These are phyloP conservation scores for Pyrenochaeta sp. DNA, from an alignment of 2,329 filamentous ascomycete species.

Conservation along the genomic window DNA sequence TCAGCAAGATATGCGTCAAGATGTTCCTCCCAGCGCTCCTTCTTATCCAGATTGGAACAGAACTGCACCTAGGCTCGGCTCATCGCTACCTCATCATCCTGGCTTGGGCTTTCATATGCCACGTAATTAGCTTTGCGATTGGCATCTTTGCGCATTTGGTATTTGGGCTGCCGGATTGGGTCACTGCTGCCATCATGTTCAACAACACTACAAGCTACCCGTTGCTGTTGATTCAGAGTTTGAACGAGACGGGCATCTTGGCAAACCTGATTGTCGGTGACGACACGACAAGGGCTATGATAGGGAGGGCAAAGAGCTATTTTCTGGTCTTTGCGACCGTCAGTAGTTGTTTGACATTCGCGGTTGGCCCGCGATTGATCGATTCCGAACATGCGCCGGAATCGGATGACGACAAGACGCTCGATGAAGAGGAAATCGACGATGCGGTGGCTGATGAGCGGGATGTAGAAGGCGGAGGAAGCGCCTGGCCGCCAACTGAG, in stretches of 20 bases:
- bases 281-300: constrained; percentile 55
- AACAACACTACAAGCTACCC: constrained; percentile 65
- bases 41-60: constrained; percentile 61
- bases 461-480: constrained; percentile 12
- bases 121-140: constrained; percentile 57
- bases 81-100: constrained; percentile 58
- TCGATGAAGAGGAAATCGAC: constrained; percentile 8
- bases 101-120: constrained; percentile 61
- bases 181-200: constrained; percentile 62
- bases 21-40: constrained; percentile 63
- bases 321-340: constrained; percentile 72
- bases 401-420: constrained; percentile 25
- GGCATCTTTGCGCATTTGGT: constrained; percentile 53
- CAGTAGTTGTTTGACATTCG: constrained; percentile 69
- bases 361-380: constrained; percentile 67
- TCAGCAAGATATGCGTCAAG: constrained; percentile 61
- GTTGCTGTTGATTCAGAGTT: constrained; percentile 59
- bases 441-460: constrained; percentile 7
- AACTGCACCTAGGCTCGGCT: constrained; percentile 57
- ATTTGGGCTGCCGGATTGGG: constrained; percentile 62
- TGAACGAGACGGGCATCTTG: constrained; percentile 66
- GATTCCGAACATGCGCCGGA: constrained; percentile 51
- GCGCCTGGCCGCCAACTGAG: constrained; percentile 14
- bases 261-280: constrained; percentile 54
- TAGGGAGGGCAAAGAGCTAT: constrained; percentile 69